phyloP scores from a whole-genome alignment of 2,329 filamentous ascomycete species.

The Beauveria rudraprayagi region DNA sequence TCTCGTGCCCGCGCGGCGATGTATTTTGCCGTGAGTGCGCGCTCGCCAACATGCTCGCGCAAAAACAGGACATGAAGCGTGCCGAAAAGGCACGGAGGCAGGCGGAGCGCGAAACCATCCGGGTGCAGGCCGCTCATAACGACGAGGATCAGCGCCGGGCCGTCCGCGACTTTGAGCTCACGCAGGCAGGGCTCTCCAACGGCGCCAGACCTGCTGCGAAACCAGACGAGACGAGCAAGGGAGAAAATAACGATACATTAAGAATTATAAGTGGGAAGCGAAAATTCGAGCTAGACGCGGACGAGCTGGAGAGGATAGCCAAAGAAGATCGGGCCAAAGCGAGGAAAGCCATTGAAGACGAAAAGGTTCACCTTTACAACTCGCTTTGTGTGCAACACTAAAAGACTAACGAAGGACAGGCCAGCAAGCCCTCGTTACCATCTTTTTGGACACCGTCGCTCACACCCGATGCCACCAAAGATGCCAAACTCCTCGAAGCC shows the following conservation, averaged over 20 bases:
- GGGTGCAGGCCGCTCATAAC: constrained; percentile 52
- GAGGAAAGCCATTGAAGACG: constrained; percentile 61
- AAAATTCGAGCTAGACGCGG: constrained; percentile 67
- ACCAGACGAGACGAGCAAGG: constrained; percentile 22
- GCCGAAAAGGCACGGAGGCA: constrained; percentile 58
- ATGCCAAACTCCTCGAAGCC: constrained; percentile 43
- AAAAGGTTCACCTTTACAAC: constrained; percentile 44
- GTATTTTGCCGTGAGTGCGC: constrained; percentile 95
- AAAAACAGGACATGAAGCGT: constrained; percentile 85
- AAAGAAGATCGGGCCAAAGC: constrained; percentile 62
- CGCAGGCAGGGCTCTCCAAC: constrained; percentile 62
- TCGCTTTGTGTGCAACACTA: constrained; percentile 9
- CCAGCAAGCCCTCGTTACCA: constrained; percentile 60
- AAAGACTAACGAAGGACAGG: constrained; percentile 25
- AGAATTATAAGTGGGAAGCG: constrained; percentile 43
- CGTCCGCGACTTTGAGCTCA: constrained; percentile 73
- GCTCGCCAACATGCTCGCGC: constrained; percentile 79
- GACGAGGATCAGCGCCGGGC: constrained; percentile 64
- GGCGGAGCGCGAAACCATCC: constrained; percentile 52
- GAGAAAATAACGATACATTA: neutral
- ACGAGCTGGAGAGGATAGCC: constrained; percentile 64
- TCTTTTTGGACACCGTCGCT: constrained; percentile 92
- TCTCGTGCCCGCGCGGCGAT: constrained; percentile 77
- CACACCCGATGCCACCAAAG: constrained; percentile 48
- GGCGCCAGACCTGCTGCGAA: constrained; percentile 19